Evolutionary conservation across 1,284 basidiomycete genomes (phyloP).

Genomic region (Cryptococcus sp.): DNA sequence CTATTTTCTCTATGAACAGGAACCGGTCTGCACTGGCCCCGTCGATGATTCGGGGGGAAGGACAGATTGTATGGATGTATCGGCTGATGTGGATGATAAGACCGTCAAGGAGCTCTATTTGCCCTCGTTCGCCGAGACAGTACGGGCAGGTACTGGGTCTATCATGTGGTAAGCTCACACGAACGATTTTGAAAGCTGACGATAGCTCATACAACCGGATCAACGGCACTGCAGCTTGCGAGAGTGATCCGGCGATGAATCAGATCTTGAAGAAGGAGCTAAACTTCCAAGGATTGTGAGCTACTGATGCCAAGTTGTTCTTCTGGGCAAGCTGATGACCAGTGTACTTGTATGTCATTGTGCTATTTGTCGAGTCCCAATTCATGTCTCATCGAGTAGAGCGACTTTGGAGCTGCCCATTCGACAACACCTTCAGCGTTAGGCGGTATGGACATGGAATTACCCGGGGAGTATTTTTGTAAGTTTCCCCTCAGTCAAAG

Average conservation of each 20-base stretch:
- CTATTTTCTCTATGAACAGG: slow-evolving; percentile 47
- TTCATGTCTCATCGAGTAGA: slow-evolving; percentile 15
- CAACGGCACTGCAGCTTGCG: slow-evolving; percentile 74
- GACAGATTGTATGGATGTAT: slow-evolving; percentile 29
- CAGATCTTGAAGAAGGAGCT: slow-evolving; percentile 71
- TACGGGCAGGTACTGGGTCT: slow-evolving; percentile 48
- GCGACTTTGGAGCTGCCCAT: slow-evolving; percentile 41
- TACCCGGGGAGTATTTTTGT: slow-evolving; percentile 45
- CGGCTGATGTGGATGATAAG: slow-evolving; percentile 40
- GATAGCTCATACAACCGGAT: slow-evolving; percentile 57
- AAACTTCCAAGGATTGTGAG: slow-evolving; percentile 52
- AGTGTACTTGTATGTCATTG: slow-evolving; percentile 23
- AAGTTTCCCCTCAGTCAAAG: slow-evolving; percentile 6
- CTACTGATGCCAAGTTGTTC: slow-evolving; percentile 26
- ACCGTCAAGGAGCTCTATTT: slow-evolving; percentile 49
- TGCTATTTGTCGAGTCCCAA: too few relatives aligned
- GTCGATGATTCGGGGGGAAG: slow-evolving; percentile 25
- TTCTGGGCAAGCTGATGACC: slow-evolving; percentile 3
- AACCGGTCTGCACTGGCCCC: slow-evolving; percentile 35
- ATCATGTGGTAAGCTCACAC: slow-evolving; percentile 46
- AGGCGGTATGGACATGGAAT: slow-evolving; percentile 51
- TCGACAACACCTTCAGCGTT: slow-evolving; percentile 45
- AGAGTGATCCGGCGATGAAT: slow-evolving; percentile 70
- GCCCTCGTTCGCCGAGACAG: slow-evolving; percentile 50
- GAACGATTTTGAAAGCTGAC: background rate